A percentile compares a stretch with the other conserved stretches of the same genome.
Conservation (phyloP, 1,284 basidiomycete genomes). For the Ceratobasidium sp. region DNA sequence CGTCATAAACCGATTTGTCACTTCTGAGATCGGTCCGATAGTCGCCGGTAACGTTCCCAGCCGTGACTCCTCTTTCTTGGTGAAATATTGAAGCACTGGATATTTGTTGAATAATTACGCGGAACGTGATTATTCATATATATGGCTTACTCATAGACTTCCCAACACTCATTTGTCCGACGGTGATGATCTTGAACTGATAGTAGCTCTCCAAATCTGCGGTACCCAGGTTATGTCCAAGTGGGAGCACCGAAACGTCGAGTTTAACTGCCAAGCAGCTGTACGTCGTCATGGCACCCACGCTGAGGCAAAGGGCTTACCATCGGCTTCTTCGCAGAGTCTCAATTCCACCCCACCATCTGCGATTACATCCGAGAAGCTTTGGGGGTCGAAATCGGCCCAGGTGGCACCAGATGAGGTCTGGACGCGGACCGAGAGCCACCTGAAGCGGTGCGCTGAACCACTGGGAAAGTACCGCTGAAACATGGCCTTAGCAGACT, state of each 20-base stretch:
- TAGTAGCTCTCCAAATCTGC: constrained; percentile 5
- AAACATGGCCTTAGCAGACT: not conserved
- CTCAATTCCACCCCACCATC: not conserved
- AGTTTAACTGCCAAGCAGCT: not conserved
- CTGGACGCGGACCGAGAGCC: constrained; percentile 16
- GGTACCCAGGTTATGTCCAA: constrained; percentile 1
- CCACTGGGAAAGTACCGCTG: constrained; percentile 14
- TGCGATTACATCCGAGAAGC: not conserved
- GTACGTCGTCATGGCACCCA: not conserved
- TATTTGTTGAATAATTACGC: not conserved
- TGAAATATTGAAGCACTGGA: constrained; percentile 32
- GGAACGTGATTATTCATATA: not conserved
- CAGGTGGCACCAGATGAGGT: constrained; percentile 9
- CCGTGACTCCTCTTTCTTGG: not conserved
- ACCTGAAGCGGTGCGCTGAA: not conserved
- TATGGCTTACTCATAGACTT: constrained; percentile 21
- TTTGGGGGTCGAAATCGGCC: constrained; percentile 10
- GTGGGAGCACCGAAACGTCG: constrained; percentile 21
- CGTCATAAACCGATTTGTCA: constrained; percentile 20
- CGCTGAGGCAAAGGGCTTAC: not conserved
- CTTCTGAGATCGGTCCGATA: constrained; percentile 15
- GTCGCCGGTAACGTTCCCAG: not conserved
- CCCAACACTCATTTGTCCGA: constrained; percentile 25
- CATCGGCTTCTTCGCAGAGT: constrained; percentile 8
- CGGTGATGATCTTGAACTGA: constrained; percentile 19